Evolutionary conservation across 2,329 filamentous ascomycete species (phyloP).

Genomic region (Cordyceps cicadae): DNA sequence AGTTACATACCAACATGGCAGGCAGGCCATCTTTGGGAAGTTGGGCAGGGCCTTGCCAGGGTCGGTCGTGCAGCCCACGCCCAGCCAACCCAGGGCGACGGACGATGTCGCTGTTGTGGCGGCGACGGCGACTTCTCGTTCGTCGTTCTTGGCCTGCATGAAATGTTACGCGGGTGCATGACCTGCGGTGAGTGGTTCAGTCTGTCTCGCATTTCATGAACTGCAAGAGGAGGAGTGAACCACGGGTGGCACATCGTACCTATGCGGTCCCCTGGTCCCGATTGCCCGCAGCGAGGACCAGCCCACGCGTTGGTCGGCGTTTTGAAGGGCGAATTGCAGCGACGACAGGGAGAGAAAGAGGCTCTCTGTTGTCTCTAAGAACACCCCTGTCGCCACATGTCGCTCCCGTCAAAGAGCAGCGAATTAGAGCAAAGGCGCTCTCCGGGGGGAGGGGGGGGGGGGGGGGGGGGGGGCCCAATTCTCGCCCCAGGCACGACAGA

Average conservation of each 20-base stretch:
- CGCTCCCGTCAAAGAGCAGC: constrained; percentile 2
- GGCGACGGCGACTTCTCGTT: neutral
- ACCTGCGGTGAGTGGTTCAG: neutral
- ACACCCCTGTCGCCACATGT: constrained; percentile 8
- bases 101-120: too few species aligned
- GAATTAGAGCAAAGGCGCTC: too few species aligned
- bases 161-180: neutral
- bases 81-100: too few species aligned
- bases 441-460: too few species aligned
- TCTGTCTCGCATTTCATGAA: neutral
- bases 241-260: neutral
- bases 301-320: neutral
- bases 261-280: neutral
- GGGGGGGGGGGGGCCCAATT: neutral
- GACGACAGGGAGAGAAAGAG: too few species aligned
- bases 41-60: too few species aligned
- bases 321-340: constrained; percentile 1
- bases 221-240: neutral
- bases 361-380: neutral
- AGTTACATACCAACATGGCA: too few species aligned
- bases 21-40: too few species aligned
- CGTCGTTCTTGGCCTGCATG: neutral
- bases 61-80: too few species aligned
- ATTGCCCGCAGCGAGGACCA: neutral
- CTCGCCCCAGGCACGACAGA: neutral